phyloP scores from a whole-genome alignment of 306 rosid genomes.

The Inga oerstediana region DNA sequence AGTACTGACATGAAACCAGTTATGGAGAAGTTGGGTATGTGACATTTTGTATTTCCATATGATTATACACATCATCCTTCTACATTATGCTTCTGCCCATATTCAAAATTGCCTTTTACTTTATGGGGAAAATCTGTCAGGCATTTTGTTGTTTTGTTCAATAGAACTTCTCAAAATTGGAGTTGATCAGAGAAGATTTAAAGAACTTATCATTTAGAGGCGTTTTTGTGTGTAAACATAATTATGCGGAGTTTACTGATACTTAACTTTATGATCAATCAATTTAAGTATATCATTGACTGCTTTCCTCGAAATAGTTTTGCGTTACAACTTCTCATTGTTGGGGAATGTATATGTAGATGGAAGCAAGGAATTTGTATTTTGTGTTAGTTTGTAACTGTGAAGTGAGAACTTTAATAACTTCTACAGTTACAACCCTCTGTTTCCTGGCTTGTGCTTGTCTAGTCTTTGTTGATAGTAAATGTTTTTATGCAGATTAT shows the following conservation, averaged over 20 bases:
- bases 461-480: neutral
- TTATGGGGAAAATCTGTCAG: conserved; percentile 8
- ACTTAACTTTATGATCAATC: neutral
- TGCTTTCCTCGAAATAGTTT: neutral
- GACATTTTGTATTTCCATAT: conserved; percentile 10
- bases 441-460: conserved; percentile 17
- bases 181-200: neutral
- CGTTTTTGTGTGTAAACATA: neutral
- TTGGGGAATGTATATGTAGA: conserved; percentile 12
- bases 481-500: conserved; percentile 55
- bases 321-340: conserved; percentile 12
- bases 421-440: conserved; percentile 4
- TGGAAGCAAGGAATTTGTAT: neutral
- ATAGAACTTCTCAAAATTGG: neutral
- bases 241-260: neutral
- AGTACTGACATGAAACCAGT: conserved; percentile 45
- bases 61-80: neutral
- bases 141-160: conserved; percentile 17
- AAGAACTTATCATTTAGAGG: neutral
- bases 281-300: conserved; percentile 22
- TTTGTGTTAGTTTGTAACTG: conserved; percentile 23
- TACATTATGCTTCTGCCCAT: conserved; percentile 1
- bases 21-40: conserved; percentile 52
- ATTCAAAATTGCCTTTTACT: conserved; percentile 9
- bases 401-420: conserved; percentile 1